Conservation (phyloP, 139 green algal species). For the Desmodesmus armatus region DNA sequence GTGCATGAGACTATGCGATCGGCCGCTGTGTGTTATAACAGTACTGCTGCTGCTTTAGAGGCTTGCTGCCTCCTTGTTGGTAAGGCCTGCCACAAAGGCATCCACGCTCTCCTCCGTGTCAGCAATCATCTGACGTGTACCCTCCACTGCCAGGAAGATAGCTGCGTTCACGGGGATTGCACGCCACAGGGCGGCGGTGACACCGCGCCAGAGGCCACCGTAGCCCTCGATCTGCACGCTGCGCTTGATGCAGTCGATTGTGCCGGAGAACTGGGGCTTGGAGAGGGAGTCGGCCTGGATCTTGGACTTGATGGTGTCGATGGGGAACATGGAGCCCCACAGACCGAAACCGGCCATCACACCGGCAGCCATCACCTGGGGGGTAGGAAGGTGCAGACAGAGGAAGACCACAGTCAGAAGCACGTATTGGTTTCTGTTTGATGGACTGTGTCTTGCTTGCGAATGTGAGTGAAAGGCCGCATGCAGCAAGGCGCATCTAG, state of each 20-base stretch:
- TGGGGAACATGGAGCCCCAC: conserved; percentile 66
- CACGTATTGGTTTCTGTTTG: too few species aligned
- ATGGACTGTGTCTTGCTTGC: too few species aligned
- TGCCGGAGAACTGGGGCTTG: conserved; percentile 57
- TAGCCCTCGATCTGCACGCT: conserved; percentile 46
- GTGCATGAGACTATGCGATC: too few species aligned
- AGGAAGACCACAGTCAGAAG: too few species aligned
- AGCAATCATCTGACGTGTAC: conserved; percentile 45
- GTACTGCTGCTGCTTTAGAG: background rate
- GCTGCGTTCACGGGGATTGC: conserved; percentile 61
- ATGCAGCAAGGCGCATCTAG: too few species aligned
- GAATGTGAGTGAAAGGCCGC: too few species aligned
- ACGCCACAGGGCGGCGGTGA: conserved; percentile 57
- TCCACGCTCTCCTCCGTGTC: conserved; percentile 43
- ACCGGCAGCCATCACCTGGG: conserved; percentile 49
- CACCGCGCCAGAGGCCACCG: conserved; percentile 55
- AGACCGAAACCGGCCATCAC: conserved; percentile 60
- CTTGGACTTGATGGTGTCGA: conserved; percentile 67
- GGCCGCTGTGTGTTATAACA: too few species aligned
- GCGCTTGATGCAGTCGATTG: conserved; percentile 49
- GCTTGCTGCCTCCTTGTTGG: background rate
- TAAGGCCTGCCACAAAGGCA: background rate
- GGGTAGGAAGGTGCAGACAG: too few species aligned
- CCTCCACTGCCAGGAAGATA: conserved; percentile 65
- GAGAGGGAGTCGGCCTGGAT: conserved; percentile 56